Evolutionary conservation across 1,284 basidiomycete genomes (phyloP), one percentile per base, ranked within the genome.

Genomic region (Ceraceosorus guamensis): DNA sequence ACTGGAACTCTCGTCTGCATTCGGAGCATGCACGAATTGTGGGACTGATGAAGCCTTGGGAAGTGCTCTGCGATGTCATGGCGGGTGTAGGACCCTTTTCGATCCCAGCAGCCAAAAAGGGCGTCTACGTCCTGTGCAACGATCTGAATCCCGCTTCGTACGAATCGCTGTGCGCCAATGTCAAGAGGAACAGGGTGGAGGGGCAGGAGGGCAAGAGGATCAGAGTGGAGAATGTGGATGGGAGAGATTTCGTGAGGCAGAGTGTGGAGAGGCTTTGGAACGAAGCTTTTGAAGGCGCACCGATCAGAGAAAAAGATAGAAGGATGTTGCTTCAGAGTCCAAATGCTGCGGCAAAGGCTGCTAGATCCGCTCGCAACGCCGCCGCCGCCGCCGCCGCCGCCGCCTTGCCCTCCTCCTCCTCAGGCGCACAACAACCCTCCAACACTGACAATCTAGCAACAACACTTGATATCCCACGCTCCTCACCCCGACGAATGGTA

Each of bases 21-120:
- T 85, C 85, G 0, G 95, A 99, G 73, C 95, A 99, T 70, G 84
- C 85, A 39, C 84, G 91, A 3, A 80, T 99, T 13, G 85, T 96
- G 43, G 75, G 81, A 16, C 87, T 73, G 47, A 80, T 96, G 76
- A 81, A 83, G 16, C 63, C 68, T 1, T 63, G 62, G 35, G 87
- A 91, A 55, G 84, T 84, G 16, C 66, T 97, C 16, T 89, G 85
- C 0, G 95, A 99, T 76, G 91, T 89, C 24, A 95, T 98, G 78
- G 95, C 95, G 1, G 95, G 95, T 11, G 92, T 99, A 0, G 95
- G 95, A 0, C 95, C 95, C 0, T 99, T 99, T 76, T 88, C 89
- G 1, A 79, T 98, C 7, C 95, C 95, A 1, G 88, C 91, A 0
- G 92, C 86, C 0, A 92, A 87, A 79, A 89, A 88, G 66, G 88